Evolutionary conservation across 2,329 filamentous ascomycete genomes (phyloP), one percentile per base, ranked within the genome.

Genomic region (Stachybotrys echinatus): DNA sequence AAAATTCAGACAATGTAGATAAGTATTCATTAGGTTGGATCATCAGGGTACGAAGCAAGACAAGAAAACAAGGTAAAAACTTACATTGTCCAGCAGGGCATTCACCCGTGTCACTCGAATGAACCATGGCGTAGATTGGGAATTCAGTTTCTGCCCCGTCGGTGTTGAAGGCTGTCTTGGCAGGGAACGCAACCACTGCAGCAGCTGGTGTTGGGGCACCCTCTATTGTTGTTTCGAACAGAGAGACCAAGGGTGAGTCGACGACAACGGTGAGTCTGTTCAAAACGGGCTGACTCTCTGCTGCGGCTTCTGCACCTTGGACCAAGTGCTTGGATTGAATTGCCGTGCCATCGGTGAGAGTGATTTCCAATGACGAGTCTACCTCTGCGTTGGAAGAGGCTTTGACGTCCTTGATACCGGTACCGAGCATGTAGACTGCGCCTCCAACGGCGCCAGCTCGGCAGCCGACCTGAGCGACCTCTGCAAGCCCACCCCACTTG

Each of bases 1-100:
- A 70, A n/a, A 74, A 74, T 87, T 95, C 92, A 92, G 92, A 88
- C 91, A 97, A 97, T 96, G 92, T 97, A 96, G 92, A 96, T 97
- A 97, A 97, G 92, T 92, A 89, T 94, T 95, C 80, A 71, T 77
- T 76, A 72, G 70, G 73, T 52, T 80, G 72, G 71, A 78, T 96
- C 92, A 97, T 96, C 92, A 91, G 87, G 77, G 79, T 71, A 78
- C 70, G 50, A 53, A 52, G 55, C 55, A 42, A 38, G 39, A 52
- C 52, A 47, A 51, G 54, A 48, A 55, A 39, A 38, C 55, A 53
- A 51, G 40, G 34, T 23, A 21, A 21, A 20, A 50, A 88, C 92
- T 90, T 81, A 99, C 92, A 85, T 83, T 97, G 91, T 71, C 87
- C 84, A 55, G 70, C 57, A 22, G 92, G 92, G 67, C 94, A 97